Base-by-base conservation (phyloP, 2,329 filamentous ascomycete genomes). In the Trichoderma polysporum region DNA sequence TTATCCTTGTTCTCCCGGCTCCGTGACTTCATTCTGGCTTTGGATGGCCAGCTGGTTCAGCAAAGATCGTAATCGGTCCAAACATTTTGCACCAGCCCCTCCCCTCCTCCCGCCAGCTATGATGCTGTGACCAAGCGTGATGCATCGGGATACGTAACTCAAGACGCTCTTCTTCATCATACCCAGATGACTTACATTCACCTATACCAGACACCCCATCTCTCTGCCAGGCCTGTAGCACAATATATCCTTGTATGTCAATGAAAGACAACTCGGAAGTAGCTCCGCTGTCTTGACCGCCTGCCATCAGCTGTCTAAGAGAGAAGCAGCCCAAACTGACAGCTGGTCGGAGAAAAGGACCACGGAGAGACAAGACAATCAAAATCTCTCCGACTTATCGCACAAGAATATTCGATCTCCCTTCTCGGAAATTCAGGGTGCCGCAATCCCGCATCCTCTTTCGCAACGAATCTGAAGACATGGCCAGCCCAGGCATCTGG, bases 241-340 rank as follows among this genome's bases (percentile, higher is more conserved):
- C 66, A 68, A 63, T 61, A 33, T 31, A 37, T 47, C 47, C 27
- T 29, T 27, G 31, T 49, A 67, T 60, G 39, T 52, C 61, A 39
- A 35, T 31, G 57, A 66, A 63, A 68, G 69, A 68, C 61, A 63
- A 74, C 59, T 69, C 68, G 63, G 52, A 72, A 73, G 71, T 64
- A 73, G 68, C 69, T 70, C 72, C 69, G 69, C 47, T 31, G 67
- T 68, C 70, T 71, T 33, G 39, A 66, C 50, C 68, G 60, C 60
- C 60, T 64, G 60, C 60, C 50, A 47, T 64, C 60, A 64, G 62
- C 68, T 76, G 74, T 75, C 76, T 75, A 52, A 71, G 71, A 74
- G 70, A 72, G 27, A n/a, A 31, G 31, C 50, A 17, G 13, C 29
- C 50, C 35, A 49, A 22, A 22, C 41, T 63, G 53, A 52, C 29